phyloP scores from a whole-genome alignment of 2,329 filamentous ascomycete genomes.

The Pseudogymnoascus sp. region DNA sequence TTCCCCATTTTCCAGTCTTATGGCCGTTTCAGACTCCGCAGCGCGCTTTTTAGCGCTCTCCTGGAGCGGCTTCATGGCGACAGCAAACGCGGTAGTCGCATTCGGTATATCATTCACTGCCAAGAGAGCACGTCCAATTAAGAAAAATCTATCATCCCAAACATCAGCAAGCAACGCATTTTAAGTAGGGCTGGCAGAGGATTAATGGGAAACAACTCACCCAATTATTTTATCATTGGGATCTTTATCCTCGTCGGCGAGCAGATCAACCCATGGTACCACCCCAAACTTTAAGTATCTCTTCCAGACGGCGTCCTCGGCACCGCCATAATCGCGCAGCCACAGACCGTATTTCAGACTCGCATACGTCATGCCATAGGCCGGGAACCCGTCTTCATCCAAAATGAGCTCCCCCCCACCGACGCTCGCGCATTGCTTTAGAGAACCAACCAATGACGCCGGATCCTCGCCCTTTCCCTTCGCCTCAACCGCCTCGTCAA shows the following conservation, averaged over 20 bases:
- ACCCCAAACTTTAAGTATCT: background rate
- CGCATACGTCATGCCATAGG: background rate
- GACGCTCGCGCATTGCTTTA: background rate
- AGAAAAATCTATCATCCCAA: background rate
- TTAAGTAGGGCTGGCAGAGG: background rate
- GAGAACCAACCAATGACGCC: background rate
- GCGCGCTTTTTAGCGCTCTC: background rate
- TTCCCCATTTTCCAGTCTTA: too few relatives aligned
- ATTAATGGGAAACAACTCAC: background rate
- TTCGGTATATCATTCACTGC: background rate
- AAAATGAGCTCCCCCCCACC: background rate
- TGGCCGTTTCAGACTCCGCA: background rate
- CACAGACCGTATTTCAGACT: background rate
- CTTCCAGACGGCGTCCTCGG: background rate
- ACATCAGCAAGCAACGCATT: background rate
- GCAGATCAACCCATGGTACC: background rate
- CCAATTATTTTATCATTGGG: background rate
- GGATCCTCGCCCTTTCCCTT: background rate
- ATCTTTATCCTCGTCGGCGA: background rate
- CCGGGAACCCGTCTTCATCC: background rate
- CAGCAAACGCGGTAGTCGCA: background rate
- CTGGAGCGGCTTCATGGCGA: background rate
- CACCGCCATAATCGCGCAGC: background rate
- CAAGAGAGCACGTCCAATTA: background rate
- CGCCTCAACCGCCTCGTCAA: background rate